Percentiles rank a stretch among this genome's conserved stretches.
Evolutionary conservation across 2,329 filamentous ascomycete species (phyloP).

Genomic region (Nemania serpens): DNA sequence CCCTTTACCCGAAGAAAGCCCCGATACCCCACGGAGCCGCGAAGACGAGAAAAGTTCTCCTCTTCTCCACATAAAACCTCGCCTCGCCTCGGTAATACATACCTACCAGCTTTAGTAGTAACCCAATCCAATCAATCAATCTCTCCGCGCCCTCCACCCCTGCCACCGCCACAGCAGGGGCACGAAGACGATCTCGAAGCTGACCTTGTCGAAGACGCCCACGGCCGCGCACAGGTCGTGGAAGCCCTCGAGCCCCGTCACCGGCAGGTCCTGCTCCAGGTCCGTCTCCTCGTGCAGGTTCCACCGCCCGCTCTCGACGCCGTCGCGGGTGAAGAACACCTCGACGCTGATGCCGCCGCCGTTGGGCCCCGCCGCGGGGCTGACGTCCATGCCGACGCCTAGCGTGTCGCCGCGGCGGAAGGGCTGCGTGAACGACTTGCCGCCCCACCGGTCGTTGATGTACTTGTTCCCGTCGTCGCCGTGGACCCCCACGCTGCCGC

Average conservation of each 20-base stretch:
- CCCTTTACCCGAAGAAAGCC: no score
- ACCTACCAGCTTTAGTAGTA: neutral
- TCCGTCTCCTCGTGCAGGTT: constrained; percentile 77
- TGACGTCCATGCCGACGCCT: constrained; percentile 72
- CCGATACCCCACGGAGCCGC: no score
- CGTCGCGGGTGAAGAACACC: constrained; percentile 74
- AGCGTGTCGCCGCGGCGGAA: constrained; percentile 70
- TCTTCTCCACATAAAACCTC: no score
- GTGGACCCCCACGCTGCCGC: constrained; percentile 75
- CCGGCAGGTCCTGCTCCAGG: constrained; percentile 61
- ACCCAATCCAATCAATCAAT: neutral
- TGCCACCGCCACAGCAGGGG: constrained; percentile 62
- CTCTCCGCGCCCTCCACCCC: constrained; percentile 26
- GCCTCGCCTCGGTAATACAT: neutral
- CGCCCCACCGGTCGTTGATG: constrained; percentile 76
- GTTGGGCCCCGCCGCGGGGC: constrained; percentile 42
- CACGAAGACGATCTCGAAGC: constrained; percentile 69
- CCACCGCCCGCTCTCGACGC: constrained; percentile 65
- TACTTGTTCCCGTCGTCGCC: constrained; percentile 79
- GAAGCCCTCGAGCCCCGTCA: constrained; percentile 70
- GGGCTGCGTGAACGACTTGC: constrained; percentile 66
- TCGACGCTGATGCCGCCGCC: constrained; percentile 53
- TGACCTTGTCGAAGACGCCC: constrained; percentile 70
- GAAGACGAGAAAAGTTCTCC: no score
- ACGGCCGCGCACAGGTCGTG: constrained; percentile 74